Percentiles rank a stretch among this genome's conserved stretches.
Conservation (phyloP, 768 basidiomycete species). For the Leucogyrophana mollusca region DNA sequence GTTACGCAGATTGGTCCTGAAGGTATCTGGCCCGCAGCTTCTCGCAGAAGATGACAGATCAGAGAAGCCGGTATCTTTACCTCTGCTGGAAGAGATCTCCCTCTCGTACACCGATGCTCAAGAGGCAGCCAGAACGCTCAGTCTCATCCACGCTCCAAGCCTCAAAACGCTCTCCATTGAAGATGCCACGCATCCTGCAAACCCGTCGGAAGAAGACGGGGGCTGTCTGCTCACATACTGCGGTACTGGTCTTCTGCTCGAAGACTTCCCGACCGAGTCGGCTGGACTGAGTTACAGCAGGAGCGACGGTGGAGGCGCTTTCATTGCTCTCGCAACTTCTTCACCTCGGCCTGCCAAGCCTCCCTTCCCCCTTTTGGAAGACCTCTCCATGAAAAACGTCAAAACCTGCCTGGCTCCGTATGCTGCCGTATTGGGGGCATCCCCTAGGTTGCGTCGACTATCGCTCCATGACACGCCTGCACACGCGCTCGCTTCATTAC, state of each 20-base stretch:
- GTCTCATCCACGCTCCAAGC: conserved; percentile 39
- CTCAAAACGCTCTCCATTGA: conserved; percentile 39
- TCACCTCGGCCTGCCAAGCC: conserved; percentile 17
- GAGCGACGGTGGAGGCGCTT: conserved; percentile 9
- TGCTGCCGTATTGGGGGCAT: conserved; percentile 12
- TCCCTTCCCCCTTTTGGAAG: conserved; percentile 35
- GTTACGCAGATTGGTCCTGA: conserved; percentile 43
- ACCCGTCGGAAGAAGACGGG: conserved; percentile 40
- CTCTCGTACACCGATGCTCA: conserved; percentile 43
- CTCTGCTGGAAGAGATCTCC: conserved; percentile 34
- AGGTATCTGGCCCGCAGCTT: conserved; percentile 43
- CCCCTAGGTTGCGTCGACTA: conserved; percentile 16
- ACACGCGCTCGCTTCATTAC: conserved; percentile 12
- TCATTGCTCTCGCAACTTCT: conserved; percentile 3
- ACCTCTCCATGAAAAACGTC: conserved; percentile 36
- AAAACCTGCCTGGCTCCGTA: conserved; percentile 28
- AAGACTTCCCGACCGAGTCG: background rate
- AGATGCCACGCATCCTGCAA: conserved; percentile 43
- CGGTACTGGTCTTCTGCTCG: conserved; percentile 23
- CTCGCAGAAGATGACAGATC: conserved; percentile 14
- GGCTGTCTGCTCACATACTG: conserved; percentile 30
- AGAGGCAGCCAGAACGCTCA: conserved; percentile 39
- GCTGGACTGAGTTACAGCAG: background rate
- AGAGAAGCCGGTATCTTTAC: conserved; percentile 33
- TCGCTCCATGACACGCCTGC: conserved; percentile 18